These are phyloP conservation scores for Plectranthus barbatus DNA, from an alignment of 257 asterid genomes.

Conservation along the genomic window DNA sequence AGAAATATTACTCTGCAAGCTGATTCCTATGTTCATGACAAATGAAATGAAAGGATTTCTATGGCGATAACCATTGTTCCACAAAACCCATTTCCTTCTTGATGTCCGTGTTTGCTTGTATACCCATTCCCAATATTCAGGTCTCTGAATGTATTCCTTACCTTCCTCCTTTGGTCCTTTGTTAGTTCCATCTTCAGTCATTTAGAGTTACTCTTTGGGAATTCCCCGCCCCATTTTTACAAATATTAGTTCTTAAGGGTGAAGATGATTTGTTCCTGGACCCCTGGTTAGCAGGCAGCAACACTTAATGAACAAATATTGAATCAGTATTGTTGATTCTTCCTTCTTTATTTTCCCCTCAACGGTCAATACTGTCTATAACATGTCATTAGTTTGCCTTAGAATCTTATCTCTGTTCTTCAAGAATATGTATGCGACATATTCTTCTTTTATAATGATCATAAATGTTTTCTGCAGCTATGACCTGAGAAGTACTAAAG, in stretches of 20 bases:
- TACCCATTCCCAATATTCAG: too few species aligned
- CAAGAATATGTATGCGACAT: slow-evolving; percentile 5
- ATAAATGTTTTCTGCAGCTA: slow-evolving; percentile 48
- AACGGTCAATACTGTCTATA: background rate
- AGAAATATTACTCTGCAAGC: background rate
- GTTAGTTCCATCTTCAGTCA: background rate
- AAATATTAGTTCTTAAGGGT: background rate
- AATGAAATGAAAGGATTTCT: slow-evolving; percentile 3
- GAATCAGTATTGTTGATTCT: too few species aligned
- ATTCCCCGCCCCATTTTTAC: background rate
- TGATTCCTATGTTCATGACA: background rate
- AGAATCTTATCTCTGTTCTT: background rate
- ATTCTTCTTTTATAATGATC: background rate
- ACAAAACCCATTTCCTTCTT: background rate
- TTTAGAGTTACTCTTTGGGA: background rate
- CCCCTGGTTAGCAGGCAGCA: too few species aligned
- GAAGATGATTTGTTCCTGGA: too few species aligned
- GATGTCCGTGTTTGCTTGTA: background rate
- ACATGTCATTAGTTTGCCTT: background rate
- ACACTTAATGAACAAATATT: too few species aligned
- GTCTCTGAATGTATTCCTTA: background rate
- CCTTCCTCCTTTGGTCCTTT: background rate
- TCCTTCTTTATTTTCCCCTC: background rate
- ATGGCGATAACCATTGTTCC: background rate
- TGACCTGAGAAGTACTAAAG: slow-evolving; percentile 61